Conservation (phyloP, 306 rosid genomes). For the Cucurbita ficifolia region DNA sequence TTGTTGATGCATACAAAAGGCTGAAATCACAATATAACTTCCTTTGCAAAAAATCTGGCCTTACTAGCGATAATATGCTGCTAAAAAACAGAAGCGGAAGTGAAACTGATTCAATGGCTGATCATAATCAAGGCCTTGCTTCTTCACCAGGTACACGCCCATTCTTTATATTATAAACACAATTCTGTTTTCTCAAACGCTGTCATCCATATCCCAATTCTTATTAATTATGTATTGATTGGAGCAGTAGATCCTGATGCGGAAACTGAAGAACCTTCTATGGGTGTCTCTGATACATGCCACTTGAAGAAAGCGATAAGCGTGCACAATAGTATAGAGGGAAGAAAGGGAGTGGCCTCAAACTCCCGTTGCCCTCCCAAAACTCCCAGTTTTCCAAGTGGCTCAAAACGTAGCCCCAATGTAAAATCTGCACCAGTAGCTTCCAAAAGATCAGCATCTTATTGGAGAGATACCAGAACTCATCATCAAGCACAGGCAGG, state of each 20-base stretch:
- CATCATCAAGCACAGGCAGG: slow-evolving; percentile 56
- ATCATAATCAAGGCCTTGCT: slow-evolving; percentile 18
- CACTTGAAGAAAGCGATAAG: slow-evolving; percentile 23
- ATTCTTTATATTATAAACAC: neutral
- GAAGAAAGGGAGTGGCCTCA: slow-evolving; percentile 14
- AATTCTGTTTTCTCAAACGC: neutral
- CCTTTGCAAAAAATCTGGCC: slow-evolving; percentile 45
- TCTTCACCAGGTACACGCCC: slow-evolving; percentile 29
- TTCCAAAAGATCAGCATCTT: slow-evolving; percentile 53
- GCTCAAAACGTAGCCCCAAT: slow-evolving; percentile 23
- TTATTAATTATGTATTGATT: neutral
- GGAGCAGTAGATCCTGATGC: slow-evolving; percentile 28
- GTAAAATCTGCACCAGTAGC: slow-evolving; percentile 27
- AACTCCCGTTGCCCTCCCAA: slow-evolving; percentile 16
- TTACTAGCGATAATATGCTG: slow-evolving; percentile 37
- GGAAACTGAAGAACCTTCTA: slow-evolving; percentile 23
- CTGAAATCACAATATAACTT: slow-evolving; percentile 58
- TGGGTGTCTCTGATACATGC: slow-evolving; percentile 12
- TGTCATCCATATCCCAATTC: neutral
- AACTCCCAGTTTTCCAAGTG: slow-evolving; percentile 14
- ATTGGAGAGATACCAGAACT: slow-evolving; percentile 73
- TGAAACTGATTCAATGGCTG: slow-evolving; percentile 20
- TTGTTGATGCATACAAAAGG: slow-evolving; percentile 38
- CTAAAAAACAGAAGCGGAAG: slow-evolving; percentile 15
- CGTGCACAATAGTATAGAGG: slow-evolving; percentile 14